These are phyloP conservation scores for Arthrobotrys sinensis DNA, from an alignment of 2,329 filamentous ascomycete species.

Conservation along the genomic window DNA sequence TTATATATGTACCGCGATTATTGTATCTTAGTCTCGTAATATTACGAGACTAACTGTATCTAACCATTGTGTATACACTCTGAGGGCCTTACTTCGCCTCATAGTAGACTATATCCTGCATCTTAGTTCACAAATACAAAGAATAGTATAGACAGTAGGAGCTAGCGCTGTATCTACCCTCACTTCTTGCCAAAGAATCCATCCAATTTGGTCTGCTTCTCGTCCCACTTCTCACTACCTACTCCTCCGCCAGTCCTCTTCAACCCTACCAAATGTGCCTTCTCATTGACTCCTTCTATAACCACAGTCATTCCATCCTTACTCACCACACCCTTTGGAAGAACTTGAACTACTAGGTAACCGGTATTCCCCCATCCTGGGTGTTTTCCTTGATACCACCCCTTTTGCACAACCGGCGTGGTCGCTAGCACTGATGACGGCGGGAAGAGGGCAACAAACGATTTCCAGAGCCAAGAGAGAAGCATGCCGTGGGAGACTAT, in stretches of 20 bases:
- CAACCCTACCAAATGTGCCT: slow-evolving; percentile 79
- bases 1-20: too few species aligned
- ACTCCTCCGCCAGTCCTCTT: slow-evolving; percentile 87
- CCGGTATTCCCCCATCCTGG: slow-evolving; percentile 77
- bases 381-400: slow-evolving; percentile 57
- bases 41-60: too few species aligned
- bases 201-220: slow-evolving; percentile 81
- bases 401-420: slow-evolving; percentile 63
- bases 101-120: too few species aligned
- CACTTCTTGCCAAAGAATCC: slow-evolving; percentile 76
- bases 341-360: slow-evolving; percentile 72
- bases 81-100: too few species aligned
- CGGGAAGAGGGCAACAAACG: slow-evolving; percentile 74
- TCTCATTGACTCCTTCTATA: slow-evolving; percentile 78
- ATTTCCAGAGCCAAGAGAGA: slow-evolving; percentile 78
- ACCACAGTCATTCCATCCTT: slow-evolving; percentile 65
- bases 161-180: background rate
- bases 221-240: slow-evolving; percentile 82
- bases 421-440: slow-evolving; percentile 57
- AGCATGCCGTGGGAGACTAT: slow-evolving; percentile 89
- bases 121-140: too few species aligned
- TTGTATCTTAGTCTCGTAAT: too few species aligned
- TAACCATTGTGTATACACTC: too few species aligned
- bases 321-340: slow-evolving; percentile 44
- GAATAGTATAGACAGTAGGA: too few species aligned